Evolutionary conservation across 208 protist species (phyloP).

Genomic region (Entamoeba invadens): DNA sequence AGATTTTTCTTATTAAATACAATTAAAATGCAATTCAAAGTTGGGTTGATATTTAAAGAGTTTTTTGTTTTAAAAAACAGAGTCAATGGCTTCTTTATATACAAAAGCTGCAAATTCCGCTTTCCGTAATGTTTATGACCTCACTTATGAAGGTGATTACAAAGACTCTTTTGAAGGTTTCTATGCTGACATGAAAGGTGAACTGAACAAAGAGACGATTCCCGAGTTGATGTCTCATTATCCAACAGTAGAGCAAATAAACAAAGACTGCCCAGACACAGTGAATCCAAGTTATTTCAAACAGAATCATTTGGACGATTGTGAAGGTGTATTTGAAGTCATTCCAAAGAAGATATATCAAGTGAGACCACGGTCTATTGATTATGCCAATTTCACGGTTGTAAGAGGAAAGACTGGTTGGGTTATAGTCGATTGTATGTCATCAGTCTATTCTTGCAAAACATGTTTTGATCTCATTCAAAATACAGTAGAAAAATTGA

Average conservation of each 20-base stretch:
- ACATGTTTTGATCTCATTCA: not conserved
- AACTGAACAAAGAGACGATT: not conserved
- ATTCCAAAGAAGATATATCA: not conserved
- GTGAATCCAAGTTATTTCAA: not conserved
- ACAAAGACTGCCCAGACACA: not conserved
- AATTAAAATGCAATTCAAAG: too few species aligned
- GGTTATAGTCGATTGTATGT: constrained; percentile 1
- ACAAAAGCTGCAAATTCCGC: too few species aligned
- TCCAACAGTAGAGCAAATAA: not conserved
- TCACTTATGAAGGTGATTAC: not conserved
- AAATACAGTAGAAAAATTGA: not conserved
- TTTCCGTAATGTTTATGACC: too few species aligned
- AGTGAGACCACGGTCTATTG: not conserved
- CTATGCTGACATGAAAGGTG: not conserved
- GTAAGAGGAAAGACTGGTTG: not conserved
- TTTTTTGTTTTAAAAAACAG: too few species aligned
- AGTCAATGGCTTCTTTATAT: too few species aligned
- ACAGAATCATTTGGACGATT: not conserved
- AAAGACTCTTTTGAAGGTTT: not conserved
- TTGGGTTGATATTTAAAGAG: too few species aligned
- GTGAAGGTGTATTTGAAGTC: not conserved
- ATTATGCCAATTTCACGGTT: constrained; percentile 3
- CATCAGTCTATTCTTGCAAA: not conserved
- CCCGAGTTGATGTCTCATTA: not conserved
- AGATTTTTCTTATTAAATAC: too few species aligned